Percentiles rank a stretch among this genome's conserved stretches.
Conservation (phyloP, 2,329 filamentous ascomycete genomes). For the Exophiala phaeomuriformis region DNA sequence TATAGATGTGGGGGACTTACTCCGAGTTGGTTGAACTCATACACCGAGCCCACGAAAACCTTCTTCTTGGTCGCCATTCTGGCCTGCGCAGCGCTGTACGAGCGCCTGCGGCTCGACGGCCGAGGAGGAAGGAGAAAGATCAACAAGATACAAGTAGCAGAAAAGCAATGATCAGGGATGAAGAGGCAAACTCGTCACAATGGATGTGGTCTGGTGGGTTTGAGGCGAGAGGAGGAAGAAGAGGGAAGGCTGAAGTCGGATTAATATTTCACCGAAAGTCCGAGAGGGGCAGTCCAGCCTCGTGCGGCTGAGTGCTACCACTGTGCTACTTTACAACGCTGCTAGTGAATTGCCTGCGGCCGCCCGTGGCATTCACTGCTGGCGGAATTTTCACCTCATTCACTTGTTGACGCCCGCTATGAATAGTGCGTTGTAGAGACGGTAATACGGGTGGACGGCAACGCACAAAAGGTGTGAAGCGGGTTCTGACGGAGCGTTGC, state of each 20-base stretch:
- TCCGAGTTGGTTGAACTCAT: constrained; percentile 12
- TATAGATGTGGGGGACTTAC: constrained; percentile 6
- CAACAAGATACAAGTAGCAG: background rate
- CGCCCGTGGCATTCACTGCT: no score
- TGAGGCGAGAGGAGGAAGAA: background rate
- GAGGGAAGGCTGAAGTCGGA: background rate
- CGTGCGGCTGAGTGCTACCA: background rate
- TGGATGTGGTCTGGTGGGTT: background rate
- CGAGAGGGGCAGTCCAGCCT: constrained; percentile 13
- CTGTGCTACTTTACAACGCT: background rate
- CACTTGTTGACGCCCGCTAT: background rate
- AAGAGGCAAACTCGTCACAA: background rate
- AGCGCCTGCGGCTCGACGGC: constrained; percentile 1
- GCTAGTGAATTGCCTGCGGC: no score
- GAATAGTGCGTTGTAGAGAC: no score
- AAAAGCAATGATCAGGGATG: background rate
- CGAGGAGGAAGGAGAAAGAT: background rate
- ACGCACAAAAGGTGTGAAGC: no score
- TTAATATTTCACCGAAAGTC: constrained; percentile 7
- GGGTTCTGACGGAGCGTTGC: no score
- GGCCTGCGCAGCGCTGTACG: background rate
- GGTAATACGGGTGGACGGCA: no score
- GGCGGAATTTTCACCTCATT: background rate
- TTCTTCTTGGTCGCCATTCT: constrained; percentile 17
- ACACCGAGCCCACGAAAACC: constrained; percentile 15